Evolutionary conservation across 2,329 filamentous ascomycete genomes (phyloP), one percentile per base, ranked within the genome.

Genomic region (Coleophoma crateriformis): DNA sequence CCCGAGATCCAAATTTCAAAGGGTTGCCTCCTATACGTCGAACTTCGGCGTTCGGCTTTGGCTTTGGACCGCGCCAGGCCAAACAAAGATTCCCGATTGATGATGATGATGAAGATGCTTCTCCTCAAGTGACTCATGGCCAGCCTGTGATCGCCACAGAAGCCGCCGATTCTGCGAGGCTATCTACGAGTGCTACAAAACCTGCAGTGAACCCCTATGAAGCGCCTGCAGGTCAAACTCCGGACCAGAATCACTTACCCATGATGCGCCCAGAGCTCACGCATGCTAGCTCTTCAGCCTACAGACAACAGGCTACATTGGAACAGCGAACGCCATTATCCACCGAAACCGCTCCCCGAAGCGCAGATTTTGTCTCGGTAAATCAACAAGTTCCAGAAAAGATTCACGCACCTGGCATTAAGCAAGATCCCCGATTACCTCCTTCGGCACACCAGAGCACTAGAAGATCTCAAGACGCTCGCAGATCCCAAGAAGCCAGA

Each of bases 1-100:
- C 51, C 35, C 45, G 48, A 17, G 44, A 50, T 3, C 48, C 55
- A 6, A 55, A 57, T 1, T 84, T 84, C 54, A 67, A 75, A 19
- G 77, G 77, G 1, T 63, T 85, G 35, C 81, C 81, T 3, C 78
- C 78, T 1, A 81, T 84, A 50, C 73, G 78, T 42, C 72, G 78
- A 33, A 74, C 72, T 13, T 83, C 81, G 14, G 78, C 77, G 3
- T 79, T 84, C 62, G 75, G 75, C 39, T 58, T 73, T n/a, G 51
- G 61, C 50, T 61, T 68, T 60, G 54, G 60, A 49, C 50, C 63
- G 47, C 52, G 61, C 53, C 47, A 61, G 52, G 54, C 63, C 53
- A 55, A 58, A 47, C 52, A 53, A 49, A 57, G 58, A 47, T 59
- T 61, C 43, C 50, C 60, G 20, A 54, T 58, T 49, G 58, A 61